These are phyloP conservation scores for Cerioporus squamosus DNA, from an alignment of 1,284 basidiomycete genomes.

Conservation along the genomic window DNA sequence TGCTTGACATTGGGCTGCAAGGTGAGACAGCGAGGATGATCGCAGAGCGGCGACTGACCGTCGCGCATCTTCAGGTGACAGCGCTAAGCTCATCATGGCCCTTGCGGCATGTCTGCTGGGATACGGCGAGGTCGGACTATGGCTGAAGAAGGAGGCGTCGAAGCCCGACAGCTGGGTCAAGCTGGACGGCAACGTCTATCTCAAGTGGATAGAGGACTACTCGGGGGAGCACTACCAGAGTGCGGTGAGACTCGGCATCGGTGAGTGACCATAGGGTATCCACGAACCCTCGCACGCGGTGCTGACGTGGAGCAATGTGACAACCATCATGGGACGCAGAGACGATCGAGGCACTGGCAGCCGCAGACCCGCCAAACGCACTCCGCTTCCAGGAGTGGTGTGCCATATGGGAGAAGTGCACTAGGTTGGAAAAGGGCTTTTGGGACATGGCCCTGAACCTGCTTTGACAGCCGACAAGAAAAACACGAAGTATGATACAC, in stretches of 20 bases:
- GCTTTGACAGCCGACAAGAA: slow-evolving; percentile 28
- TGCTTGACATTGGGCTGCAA: slow-evolving; percentile 78
- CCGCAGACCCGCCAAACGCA: slow-evolving; percentile 67
- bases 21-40: slow-evolving; percentile 41
- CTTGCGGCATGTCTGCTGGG: slow-evolving; percentile 88
- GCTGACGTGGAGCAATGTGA: background rate
- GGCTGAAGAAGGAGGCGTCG: slow-evolving; percentile 64
- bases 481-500: background rate
- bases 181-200: slow-evolving; percentile 74
- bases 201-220: slow-evolving; percentile 86
- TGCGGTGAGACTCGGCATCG: slow-evolving; percentile 74
- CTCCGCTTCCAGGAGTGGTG: slow-evolving; percentile 69
- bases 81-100: slow-evolving; percentile 77
- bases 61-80: slow-evolving; percentile 55
- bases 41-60: background rate
- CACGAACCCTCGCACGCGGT: background rate
- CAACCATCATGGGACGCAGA: slow-evolving; percentile 42
- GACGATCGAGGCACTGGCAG: slow-evolving; percentile 63
- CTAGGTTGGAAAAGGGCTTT: slow-evolving; percentile 83
- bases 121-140: slow-evolving; percentile 94
- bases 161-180: slow-evolving; percentile 56
- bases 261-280: slow-evolving; percentile 43
- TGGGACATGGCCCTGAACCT: slow-evolving; percentile 84
- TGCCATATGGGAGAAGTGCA: slow-evolving; percentile 79
- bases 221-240: slow-evolving; percentile 70